Base-by-base conservation (phyloP, 352 stramenopile species). In the Phytopythium kandeliae region DNA sequence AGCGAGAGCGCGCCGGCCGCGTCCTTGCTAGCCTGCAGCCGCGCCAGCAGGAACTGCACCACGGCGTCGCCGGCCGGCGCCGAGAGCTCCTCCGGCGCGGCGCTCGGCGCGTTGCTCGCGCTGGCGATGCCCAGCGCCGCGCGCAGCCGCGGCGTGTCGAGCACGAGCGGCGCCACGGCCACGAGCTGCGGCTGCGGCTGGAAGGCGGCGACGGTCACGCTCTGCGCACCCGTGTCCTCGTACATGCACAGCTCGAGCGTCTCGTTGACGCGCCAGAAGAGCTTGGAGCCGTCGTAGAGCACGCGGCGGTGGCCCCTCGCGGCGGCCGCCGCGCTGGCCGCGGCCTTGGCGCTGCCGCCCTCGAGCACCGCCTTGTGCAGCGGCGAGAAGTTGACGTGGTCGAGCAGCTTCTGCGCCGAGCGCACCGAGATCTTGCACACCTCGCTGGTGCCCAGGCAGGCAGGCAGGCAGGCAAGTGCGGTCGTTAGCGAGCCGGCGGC, bases 381-480 rank as follows among this genome's bases (percentile, higher is more conserved):
- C 26, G 84, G 84, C 33, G 84, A 94, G 40, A 89, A 91, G 59
- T 91, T 94, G 41, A 92, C 84, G 56, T 94, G 84, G 53, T 94
- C 84, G 26, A 92, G 73, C 41, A 94, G 64, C 68, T 92, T 94
- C 46, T 94, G 80, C 6, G 84, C 84, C 11, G 84, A 94, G 17
- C 84, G 81, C 51, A 94, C 75, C 30, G 81, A 91, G 52, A 94
- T 92, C 59, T 94, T 90, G 66, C 84, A 94, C 50, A 94, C 83
- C 58, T 94, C 83, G 48, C 83, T 93, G 38, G 19, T 25, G n/a
- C 4, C 4, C 42, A 2, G 58, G 31, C 19, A 58, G 17, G 62
- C 26, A 54, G 19, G 12, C 31, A 3, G 11, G 24, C 25, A 48
- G 28, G 3, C 10, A 10, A 24, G 0, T 16, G 16, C 31, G 21